Base-by-base conservation (phyloP, 495 filamentous ascomycete genomes). In the Paragyromitra xinjiangensis region DNA sequence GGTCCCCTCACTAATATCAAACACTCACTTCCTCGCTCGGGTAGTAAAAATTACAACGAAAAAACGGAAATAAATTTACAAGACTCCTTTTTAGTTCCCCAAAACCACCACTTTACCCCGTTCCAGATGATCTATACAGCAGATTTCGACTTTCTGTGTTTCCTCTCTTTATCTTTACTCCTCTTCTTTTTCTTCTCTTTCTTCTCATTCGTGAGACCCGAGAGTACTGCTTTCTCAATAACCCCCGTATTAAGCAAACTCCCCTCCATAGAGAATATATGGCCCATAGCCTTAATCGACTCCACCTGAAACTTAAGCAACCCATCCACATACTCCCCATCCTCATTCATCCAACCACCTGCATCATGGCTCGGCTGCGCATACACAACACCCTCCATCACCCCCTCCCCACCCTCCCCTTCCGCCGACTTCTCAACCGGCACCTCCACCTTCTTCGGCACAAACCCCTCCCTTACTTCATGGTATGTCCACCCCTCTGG, bases 251-350 rank as follows among this genome's bases (percentile, higher is more conserved):
- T 78, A 11, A 93, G 84, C 85, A 93, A 87, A 24, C 90, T 92
- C 5, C 91, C 92, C 79, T 91, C 89, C 65, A 94, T 90, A 71
- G 87, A 90, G 77, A 92, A 75, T 80, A 92, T 84, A 70, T 90
- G 87, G 39, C 86, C 85, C 42, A 86, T 87, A 1, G 88, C 85
- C 78, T 92, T 90, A 65, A 92, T 84, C 77, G 91, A 88, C 22
- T 87, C 86, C 22, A 94, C 88, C 64, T 86, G 84, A 79, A 94
- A 93, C 11, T 83, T 83, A 29, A 93, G 72, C 53, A 86, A 83
- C 0, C 90, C 91, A 51, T 87, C 87, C 53, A 94, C 86, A 71
- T 85, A 88, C 72, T 89, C 85, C 2, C 91, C 91, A 12, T 87
- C 85, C 0, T 85, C 86, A 83, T 92, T 88, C 64, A 89, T 85